Percentiles rank a stretch among this genome's conserved stretches.
Evolutionary conservation across 495 filamentous ascomycete genomes (phyloP).

Genomic region (Penicillium crystallinum): DNA sequence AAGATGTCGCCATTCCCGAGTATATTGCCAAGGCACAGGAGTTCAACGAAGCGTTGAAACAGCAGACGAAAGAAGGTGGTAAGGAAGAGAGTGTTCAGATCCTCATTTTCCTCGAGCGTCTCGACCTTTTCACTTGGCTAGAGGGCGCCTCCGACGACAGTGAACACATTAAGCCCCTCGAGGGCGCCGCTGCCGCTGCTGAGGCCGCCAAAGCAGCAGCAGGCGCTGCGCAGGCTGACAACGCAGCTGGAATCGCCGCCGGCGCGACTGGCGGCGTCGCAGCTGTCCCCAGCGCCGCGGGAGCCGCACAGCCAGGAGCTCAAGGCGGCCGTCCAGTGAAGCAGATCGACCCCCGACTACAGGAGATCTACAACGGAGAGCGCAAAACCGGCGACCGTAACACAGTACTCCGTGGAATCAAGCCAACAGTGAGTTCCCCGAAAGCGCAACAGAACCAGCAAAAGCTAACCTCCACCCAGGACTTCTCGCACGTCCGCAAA

Average conservation of each 20-base stretch:
- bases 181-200: conserved; percentile 53
- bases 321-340: conserved; percentile 45
- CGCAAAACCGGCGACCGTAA: conserved; percentile 90
- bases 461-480: conserved; percentile 45
- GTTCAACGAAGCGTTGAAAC: conserved; percentile 72
- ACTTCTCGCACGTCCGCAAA: conserved; percentile 93
- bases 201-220: conserved; percentile 43
- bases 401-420: conserved; percentile 78
- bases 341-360: conserved; percentile 70
- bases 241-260: conserved; percentile 38
- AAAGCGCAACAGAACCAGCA: background rate
- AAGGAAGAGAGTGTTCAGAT: conserved; percentile 59
- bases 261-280: conserved; percentile 39
- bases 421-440: conserved; percentile 66
- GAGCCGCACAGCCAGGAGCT: conserved; percentile 49
- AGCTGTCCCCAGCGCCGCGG: conserved; percentile 38
- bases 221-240: conserved; percentile 32
- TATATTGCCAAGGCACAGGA: conserved; percentile 80
- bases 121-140: conserved; percentile 88
- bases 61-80: conserved; percentile 47
- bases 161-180: conserved; percentile 84
- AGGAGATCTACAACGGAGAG: conserved; percentile 87
- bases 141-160: conserved; percentile 83
- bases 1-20: conserved; percentile 77
- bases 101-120: conserved; percentile 79